Percentiles rank a stretch among this genome's conserved stretches.
phyloP scores from a whole-genome alignment of 208 protist genomes.

The Leishmania aethiopica region DNA sequence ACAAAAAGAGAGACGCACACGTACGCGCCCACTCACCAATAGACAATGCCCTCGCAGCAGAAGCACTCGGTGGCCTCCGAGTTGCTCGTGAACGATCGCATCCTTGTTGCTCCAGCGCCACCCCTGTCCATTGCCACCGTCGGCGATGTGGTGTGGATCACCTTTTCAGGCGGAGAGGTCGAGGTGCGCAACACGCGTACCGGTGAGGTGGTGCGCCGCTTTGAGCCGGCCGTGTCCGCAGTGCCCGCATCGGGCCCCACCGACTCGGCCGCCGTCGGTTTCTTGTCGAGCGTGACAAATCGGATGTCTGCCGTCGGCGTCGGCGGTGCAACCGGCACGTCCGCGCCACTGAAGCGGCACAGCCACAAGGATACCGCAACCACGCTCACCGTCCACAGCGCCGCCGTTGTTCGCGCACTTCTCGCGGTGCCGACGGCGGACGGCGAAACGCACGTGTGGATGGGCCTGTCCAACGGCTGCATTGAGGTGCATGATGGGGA shows the following conservation, averaged over 20 bases:
- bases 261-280: constrained; percentile 4
- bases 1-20: not conserved
- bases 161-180: constrained; percentile 49
- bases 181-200: constrained; percentile 78
- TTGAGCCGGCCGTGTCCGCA: constrained; percentile 29
- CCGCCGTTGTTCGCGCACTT: constrained; percentile 32
- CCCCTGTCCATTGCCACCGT: constrained; percentile 54
- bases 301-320: not conserved
- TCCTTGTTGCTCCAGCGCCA: constrained; percentile 42
- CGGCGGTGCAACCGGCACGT: not conserved
- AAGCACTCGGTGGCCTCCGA: constrained; percentile 37
- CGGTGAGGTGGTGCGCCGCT: constrained; percentile 55
- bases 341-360: constrained; percentile 2
- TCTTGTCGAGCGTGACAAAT: constrained; percentile 21
- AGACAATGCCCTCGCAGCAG: constrained; percentile 2
- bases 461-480: constrained; percentile 74
- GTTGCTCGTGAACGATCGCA: constrained; percentile 66
- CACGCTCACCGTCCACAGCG: not conserved
- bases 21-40: not conserved
- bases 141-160: constrained; percentile 74
- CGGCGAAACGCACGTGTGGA: constrained; percentile 62
- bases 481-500: constrained; percentile 75
- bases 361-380: not conserved
- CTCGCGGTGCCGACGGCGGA: constrained; percentile 32
- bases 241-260: not conserved